Evolutionary conservation across 257 asterid genomes (phyloP), one percentile per base, ranked within the genome.

Genomic region (Primulina eburnea): DNA sequence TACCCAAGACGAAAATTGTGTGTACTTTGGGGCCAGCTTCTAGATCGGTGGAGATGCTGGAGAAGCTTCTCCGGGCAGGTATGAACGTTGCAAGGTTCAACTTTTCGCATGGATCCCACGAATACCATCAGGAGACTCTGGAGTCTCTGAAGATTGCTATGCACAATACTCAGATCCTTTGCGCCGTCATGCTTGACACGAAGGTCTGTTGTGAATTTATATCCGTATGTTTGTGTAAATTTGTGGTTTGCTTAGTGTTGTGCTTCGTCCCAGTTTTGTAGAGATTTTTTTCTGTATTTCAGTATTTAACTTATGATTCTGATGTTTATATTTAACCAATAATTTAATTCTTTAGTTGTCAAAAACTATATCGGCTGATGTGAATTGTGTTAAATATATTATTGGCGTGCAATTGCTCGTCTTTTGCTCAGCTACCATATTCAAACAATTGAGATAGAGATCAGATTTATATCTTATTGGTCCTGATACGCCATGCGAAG

Each of bases 41-140:
- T 56, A 79, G 93, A n/a, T 64, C 95, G 2, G 95, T 90, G 26
- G 82, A 80, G 1, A 90, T 88, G 93, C 26, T 78, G 62, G 97
- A 90, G 86, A 90, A 88, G 83, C 93, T 90, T 14, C 93, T 90
- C 14, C 81, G 78, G 8, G 97, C 97, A 1, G 97, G 97, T 4
- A 88, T 90, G 95, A 90, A 90, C n/a, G 97, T 90, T 69, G 95
- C 97, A 20, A 60, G 97, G 62, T 90, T 90, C 84, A 90, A 90
- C 75, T 90, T 90, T 79, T 90, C 97, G 8, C 97, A 90, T 12
- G 97, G 97, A n/a, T 76, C 92, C 32, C 97, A 90, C 29, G 93
- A 88, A 47, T 90, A 90, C 73, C 97, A 90, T 69, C 97, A 90
- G 81, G 90, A 83, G 62, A 88, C 92, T 43, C 80, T 90, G 2